Evolutionary conservation across 176 grass and related monocot species (phyloP), one percentile per base, ranked within the genome.

Genomic region (Aegilops tauschii): DNA sequence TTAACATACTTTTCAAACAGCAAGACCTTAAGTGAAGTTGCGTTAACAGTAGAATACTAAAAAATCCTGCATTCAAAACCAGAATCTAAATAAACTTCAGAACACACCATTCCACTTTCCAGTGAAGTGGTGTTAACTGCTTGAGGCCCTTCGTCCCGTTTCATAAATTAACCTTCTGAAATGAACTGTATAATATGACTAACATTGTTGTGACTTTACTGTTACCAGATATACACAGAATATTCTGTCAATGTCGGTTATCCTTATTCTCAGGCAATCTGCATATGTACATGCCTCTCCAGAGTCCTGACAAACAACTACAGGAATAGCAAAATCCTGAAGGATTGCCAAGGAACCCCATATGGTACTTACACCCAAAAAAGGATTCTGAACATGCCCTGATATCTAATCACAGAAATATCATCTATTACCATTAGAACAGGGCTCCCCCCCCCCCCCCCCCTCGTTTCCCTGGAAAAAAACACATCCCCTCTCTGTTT

Each of bases 201-300:
- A 39, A 81, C n/a, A 69, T 69, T 16, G 14, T 63, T 72, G 28
- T 20, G 73, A 88, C 28, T 72, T 70, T 12, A 82, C 8, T 76
- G 42, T 82, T 52, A n/a, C 9, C 59, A 47, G 20, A 82, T 82
- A 72, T 50, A 78, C 21, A 17, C 61, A 65, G 13, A 83, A 88
- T 23, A 83, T n/a, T 21, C 1, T 77, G 17, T 25, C 23, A 30
- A 4, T 44, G 31, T 67, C 61, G 0, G 65, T 72, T 69, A 78
- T 78, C 35, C 27, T 83, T 31, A 83, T 78, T 69, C 47, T 27
- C 21, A 32, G 7, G 31, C 30, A 81, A 52, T 66, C 28, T 76
- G 18, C 10, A 67, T 65, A 16, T 67, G 3, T n/a, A 81, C 20
- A 61, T 49, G 21, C 59, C 17, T 76, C 61, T 67, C 7, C 13